Evolutionary conservation across 208 protist species (phyloP).

Genomic region (Trypanosoma rangeli): DNA sequence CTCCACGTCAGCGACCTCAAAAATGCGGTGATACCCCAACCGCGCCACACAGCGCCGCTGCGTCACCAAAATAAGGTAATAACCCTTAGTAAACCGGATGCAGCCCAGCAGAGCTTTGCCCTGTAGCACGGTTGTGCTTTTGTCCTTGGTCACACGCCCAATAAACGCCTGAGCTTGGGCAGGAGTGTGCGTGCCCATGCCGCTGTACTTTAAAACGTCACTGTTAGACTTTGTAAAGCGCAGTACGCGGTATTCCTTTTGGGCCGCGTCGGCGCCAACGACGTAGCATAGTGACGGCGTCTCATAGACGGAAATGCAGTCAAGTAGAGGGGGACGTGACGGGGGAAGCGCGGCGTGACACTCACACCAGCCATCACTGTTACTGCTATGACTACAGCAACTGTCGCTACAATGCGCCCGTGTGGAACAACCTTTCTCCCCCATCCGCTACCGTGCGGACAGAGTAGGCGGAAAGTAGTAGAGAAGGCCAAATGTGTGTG

Average conservation of each 20-base stretch:
- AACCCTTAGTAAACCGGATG: conserved; percentile 91
- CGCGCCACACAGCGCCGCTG: conserved; percentile 70
- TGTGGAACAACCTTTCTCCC: neutral
- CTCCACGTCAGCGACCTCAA: conserved; percentile 81
- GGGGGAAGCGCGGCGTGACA: conserved; percentile 19
- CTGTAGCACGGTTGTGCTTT: conserved; percentile 11
- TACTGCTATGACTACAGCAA: neutral
- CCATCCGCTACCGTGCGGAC: neutral
- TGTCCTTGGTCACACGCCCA: conserved; percentile 25
- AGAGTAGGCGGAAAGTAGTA: neutral
- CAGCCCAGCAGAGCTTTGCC: conserved; percentile 76
- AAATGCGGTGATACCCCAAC: conserved; percentile 90
- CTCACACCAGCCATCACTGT: conserved; percentile 3
- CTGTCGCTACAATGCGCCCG: neutral
- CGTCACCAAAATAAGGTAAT: conserved; percentile 93
- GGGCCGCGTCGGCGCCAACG: conserved; percentile 41
- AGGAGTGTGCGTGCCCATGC: conserved; percentile 13
- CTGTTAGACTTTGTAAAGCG: conserved; percentile 23
- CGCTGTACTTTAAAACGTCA: conserved; percentile 7
- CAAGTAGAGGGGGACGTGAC: conserved; percentile 23
- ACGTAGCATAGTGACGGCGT: conserved; percentile 53
- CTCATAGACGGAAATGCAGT: conserved; percentile 54
- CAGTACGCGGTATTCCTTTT: conserved; percentile 11
- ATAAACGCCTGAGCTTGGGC: conserved; percentile 41
- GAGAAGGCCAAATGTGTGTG: no score